Base-by-base conservation (phyloP, 768 basidiomycete species). In the Termitomyces sp. region DNA sequence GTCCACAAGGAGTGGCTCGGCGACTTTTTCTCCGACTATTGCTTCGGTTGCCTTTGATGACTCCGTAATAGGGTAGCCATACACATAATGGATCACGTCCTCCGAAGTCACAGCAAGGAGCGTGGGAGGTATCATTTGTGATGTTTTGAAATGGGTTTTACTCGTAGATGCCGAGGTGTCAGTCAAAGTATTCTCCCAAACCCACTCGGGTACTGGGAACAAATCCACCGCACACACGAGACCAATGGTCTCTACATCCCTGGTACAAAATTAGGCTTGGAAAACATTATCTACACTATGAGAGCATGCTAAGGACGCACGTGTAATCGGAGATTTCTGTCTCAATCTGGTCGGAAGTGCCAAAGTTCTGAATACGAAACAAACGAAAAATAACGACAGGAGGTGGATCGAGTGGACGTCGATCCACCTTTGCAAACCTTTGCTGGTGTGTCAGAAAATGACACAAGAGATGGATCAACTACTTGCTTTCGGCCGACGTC, bases 141-240 rank as follows among this genome's bases (percentile, higher is more conserved):
- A n/a, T 12, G 52, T 16, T 18, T 5, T 16, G 1, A n/a, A 55
- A 28, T 40, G 39, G 18, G 54, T 12, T 39, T 40, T 40, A 42
- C 28, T 20, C 7, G 40, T 3, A 20, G 32, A 33, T 55, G 24
- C 6, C 9, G 55, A 20, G 12, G 28, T 28, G 28, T 28, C 28
- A 28, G 28, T 8, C 45, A 38, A 42, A 39, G 35, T 20, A 15
- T 28, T 38, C n/a, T 52, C 33, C 50, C 49, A 62, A 38, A 57
- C 49, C 35, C 32, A 64, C 39, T 77, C 78, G n/a, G 83, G 80
- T 5, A 87, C 81, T 3, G 84, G 83, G 63, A 87, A 91, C 39
- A 91, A 76, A 71, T 90, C 89, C 61, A 85, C 84, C n/a, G 82
- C 84, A 71, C 90, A 91, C 24, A 91, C 75, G 13, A 89, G 77